Percentiles rank a stretch among this genome's conserved stretches.
Evolutionary conservation across 139 green algal species (phyloP).

Genomic region (Chlamydomonas schloesseri): DNA sequence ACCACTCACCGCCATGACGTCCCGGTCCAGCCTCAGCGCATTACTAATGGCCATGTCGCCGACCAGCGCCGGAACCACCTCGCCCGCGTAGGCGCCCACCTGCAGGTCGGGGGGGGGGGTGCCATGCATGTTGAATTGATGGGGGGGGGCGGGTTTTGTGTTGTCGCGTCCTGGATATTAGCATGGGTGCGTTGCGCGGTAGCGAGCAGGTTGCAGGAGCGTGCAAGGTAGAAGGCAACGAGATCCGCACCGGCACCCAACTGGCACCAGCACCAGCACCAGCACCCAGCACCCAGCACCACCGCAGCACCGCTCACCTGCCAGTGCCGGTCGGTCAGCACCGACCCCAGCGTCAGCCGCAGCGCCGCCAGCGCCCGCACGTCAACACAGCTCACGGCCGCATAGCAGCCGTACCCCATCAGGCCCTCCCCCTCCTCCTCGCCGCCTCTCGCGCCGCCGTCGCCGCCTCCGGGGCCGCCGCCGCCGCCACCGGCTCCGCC

Average conservation of each 20-base stretch:
- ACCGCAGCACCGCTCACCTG: background rate
- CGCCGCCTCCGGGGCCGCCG: background rate
- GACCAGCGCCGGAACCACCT: slow-evolving; percentile 53
- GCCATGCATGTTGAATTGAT: background rate
- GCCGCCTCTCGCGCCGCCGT: background rate
- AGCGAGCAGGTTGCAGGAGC: too few species aligned
- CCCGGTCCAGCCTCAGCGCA: slow-evolving; percentile 35
- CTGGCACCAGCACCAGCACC: too few species aligned
- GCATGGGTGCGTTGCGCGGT: too few species aligned
- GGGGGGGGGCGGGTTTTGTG: background rate
- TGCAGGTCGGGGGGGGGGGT: background rate
- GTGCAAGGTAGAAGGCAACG: too few species aligned
- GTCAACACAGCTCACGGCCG: slow-evolving; percentile 51
- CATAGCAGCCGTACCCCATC: slow-evolving; percentile 61
- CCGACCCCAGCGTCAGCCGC: slow-evolving; percentile 15
- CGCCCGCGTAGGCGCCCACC: slow-evolving; percentile 47
- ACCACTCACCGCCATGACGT: background rate
- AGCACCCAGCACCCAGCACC: background rate
- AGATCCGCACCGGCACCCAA: too few species aligned
- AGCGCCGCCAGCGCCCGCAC: slow-evolving; percentile 53
- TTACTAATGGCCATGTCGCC: slow-evolving; percentile 45
- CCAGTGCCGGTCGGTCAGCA: slow-evolving; percentile 54
- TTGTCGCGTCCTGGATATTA: too few species aligned
- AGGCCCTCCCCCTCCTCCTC: slow-evolving; percentile 6
- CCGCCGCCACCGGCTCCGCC: background rate